Percentiles rank a stretch among this genome's conserved stretches.
Conservation (phyloP, 257 asterid species). For the Solanum dulcamara region DNA sequence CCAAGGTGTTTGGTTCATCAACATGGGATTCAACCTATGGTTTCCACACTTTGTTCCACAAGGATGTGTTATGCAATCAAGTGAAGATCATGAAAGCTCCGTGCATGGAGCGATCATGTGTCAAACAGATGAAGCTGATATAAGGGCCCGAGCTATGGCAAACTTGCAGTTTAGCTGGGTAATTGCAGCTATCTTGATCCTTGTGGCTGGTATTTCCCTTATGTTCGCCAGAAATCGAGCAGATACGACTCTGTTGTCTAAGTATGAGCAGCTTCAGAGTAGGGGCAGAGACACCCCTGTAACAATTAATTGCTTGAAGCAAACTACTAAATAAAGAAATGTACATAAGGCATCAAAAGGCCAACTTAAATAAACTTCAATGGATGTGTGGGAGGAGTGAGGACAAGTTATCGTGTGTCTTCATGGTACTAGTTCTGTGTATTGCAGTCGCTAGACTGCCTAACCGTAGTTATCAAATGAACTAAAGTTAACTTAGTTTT, state of each 20-base stretch:
- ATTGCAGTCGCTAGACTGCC: not conserved
- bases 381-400: not conserved
- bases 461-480: not conserved
- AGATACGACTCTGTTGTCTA: constrained; percentile 16
- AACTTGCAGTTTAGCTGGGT: constrained; percentile 86
- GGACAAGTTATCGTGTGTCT: not conserved
- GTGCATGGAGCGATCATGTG: constrained; percentile 48
- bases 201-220: constrained; percentile 24
- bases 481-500: not conserved
- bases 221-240: constrained; percentile 22
- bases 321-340: constrained; percentile 14
- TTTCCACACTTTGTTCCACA: constrained; percentile 34
- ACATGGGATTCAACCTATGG: constrained; percentile 78
- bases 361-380: not conserved
- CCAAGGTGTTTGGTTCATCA: constrained; percentile 79
- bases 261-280: constrained; percentile 44
- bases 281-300: constrained; percentile 19
- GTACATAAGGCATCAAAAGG: not conserved
- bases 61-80: constrained; percentile 32
- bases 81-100: not conserved
- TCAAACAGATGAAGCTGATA: constrained; percentile 29
- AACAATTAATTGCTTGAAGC: constrained; percentile 17
- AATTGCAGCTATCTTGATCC: constrained; percentile 35
- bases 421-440: not conserved
- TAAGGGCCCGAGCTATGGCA: constrained; percentile 65